These are phyloP conservation scores for Astrothelium subdiscretum DNA, from an alignment of 495 filamentous ascomycete species.

Conservation along the genomic window DNA sequence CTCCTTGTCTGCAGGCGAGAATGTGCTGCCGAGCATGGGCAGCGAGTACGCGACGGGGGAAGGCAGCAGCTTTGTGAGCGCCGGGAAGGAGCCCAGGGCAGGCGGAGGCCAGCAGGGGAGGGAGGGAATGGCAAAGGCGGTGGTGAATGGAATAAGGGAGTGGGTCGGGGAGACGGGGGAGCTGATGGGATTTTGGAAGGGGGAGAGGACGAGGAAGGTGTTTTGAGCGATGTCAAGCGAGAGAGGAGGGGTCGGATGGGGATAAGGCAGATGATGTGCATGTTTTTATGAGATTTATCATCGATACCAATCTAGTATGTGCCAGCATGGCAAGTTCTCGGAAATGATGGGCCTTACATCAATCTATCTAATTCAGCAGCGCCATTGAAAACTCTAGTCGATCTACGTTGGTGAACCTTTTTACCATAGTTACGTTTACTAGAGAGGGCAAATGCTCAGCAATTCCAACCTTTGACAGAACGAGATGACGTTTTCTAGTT, in stretches of 20 bases:
- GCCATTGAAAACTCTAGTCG: too few species aligned
- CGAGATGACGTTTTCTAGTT: too few species aligned
- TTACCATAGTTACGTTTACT: too few species aligned
- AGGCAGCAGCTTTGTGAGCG: constrained; percentile 30
- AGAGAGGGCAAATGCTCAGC: too few species aligned
- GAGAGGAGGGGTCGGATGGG: neutral
- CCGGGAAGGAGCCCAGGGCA: constrained; percentile 28
- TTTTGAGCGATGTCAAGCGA: neutral
- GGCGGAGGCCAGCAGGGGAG: constrained; percentile 24
- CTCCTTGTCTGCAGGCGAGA: constrained; percentile 81
- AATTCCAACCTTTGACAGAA: too few species aligned
- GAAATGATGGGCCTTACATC: neutral
- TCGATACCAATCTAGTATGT: neutral
- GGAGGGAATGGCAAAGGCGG: constrained; percentile 72
- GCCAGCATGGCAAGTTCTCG: neutral
- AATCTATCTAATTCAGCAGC: too few species aligned
- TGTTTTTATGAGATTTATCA: too few species aligned
- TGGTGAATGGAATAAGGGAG: constrained; percentile 65
- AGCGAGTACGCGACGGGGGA: constrained; percentile 53
- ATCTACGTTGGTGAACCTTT: too few species aligned
- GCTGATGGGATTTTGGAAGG: constrained; percentile 56
- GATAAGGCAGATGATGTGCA: too few species aligned
- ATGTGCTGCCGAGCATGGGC: constrained; percentile 82
- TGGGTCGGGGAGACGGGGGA: constrained; percentile 63
- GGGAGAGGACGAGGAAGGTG: constrained; percentile 31